Percentiles rank a stretch among this genome's conserved stretches.
Conservation (phyloP, 371 early-diverging fungal genomes). For the Actinomortierella wolfii region DNA sequence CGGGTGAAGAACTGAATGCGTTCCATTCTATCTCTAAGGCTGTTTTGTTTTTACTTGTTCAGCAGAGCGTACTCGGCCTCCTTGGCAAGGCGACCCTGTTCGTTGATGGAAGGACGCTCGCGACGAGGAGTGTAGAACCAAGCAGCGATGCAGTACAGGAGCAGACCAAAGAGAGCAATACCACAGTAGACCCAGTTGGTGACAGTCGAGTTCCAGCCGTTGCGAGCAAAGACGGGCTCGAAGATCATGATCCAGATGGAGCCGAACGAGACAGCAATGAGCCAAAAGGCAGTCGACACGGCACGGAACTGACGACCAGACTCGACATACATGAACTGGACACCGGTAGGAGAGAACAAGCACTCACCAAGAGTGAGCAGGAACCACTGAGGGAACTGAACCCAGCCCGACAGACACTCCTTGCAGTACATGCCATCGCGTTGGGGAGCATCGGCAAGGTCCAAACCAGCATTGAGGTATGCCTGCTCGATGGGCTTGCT, state of each 20-base stretch:
- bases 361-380: constrained; percentile 68
- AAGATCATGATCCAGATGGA: constrained; percentile 6
- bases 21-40: too few relatives aligned
- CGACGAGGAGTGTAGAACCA: constrained; percentile 9
- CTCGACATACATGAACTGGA: constrained; percentile 68
- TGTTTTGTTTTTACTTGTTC: neutral
- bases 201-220: neutral
- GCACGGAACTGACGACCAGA: constrained; percentile 52
- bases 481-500: constrained; percentile 44
- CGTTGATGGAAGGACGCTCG: constrained; percentile 8
- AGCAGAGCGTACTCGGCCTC: constrained; percentile 8
- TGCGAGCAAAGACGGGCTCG: neutral
- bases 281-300: constrained; percentile 49
- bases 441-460: constrained; percentile 4
- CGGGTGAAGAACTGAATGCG: too few relatives aligned
- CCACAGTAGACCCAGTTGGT: constrained; percentile 6
- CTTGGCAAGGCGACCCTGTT: constrained; percentile 8
- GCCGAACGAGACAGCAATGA: constrained; percentile 45
- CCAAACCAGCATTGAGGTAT: constrained; percentile 17
- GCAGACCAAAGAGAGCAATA: constrained; percentile 3
- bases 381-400: constrained; percentile 69
- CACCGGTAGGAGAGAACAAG: constrained; percentile 65
- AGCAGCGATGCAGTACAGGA: constrained; percentile 9
- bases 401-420: constrained; percentile 46
- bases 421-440: constrained; percentile 29